phyloP scores from a whole-genome alignment of 2,329 filamentous ascomycete genomes.

The Neonectria punicea region DNA sequence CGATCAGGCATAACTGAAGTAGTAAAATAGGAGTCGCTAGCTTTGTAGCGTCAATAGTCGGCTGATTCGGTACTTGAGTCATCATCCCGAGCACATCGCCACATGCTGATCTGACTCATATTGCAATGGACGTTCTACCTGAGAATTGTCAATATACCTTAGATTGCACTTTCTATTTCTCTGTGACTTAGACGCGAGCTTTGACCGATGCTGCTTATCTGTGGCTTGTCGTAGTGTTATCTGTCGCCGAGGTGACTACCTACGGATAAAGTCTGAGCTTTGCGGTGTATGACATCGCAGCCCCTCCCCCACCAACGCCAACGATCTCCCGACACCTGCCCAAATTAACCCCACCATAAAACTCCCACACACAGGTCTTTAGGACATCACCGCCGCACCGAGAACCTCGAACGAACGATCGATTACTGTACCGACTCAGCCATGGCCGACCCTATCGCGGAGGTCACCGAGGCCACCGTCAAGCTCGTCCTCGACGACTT shows the following conservation, averaged over 20 bases:
- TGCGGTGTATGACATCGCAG: constrained; percentile 30
- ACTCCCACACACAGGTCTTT: constrained; percentile 22
- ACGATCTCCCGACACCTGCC: constrained; percentile 30
- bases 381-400: constrained; percentile 11
- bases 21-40: background rate
- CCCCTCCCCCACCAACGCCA: constrained; percentile 37
- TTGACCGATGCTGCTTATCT: constrained; percentile 1
- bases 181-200: background rate
- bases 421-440: constrained; percentile 13
- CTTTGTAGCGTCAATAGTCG: background rate
- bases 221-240: constrained; percentile 12
- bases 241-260: constrained; percentile 2
- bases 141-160: background rate
- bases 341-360: constrained; percentile 45
- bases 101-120: constrained; percentile 1
- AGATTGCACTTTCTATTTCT: background rate
- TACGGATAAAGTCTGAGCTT: constrained; percentile 9
- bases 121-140: background rate
- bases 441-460: constrained; percentile 42
- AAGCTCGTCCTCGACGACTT: constrained; percentile 72
- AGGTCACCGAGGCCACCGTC: constrained; percentile 47
- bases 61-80: background rate
- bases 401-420: constrained; percentile 2
- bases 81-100: background rate
- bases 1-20: background rate